phyloP scores from a whole-genome alignment of 768 basidiomycete species.

The Coprinellus micaceus region DNA sequence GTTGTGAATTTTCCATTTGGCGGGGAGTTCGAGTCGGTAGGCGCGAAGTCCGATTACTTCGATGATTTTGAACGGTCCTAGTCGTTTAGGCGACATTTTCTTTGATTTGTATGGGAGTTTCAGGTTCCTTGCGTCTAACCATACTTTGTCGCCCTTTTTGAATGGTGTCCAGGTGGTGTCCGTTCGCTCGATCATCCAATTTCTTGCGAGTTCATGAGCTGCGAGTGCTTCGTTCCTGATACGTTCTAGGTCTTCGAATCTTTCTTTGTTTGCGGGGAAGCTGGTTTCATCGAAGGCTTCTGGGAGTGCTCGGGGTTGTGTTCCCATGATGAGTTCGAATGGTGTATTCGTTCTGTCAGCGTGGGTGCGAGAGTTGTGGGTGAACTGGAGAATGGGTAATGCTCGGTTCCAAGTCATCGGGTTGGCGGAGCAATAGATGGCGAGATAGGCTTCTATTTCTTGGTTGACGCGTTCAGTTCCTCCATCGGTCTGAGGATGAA shows the following conservation, averaged over 20 bases:
- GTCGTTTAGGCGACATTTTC: too few species aligned
- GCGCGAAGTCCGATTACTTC: too few species aligned
- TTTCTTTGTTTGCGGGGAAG: constrained; percentile 1
- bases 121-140: too few species aligned
- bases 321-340: constrained; percentile 19
- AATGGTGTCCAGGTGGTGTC: neutral
- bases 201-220: constrained; percentile 10
- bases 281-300: constrained; percentile 7
- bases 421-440: constrained; percentile 16
- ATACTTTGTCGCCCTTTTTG: too few species aligned
- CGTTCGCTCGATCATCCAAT: constrained; percentile 4
- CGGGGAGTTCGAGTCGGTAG: neutral
- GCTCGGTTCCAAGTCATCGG: too few species aligned
- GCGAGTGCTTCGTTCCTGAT: constrained; percentile 14
- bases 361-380: constrained; percentile 15
- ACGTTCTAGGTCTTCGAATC: constrained; percentile 1
- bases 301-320: constrained; percentile 1
- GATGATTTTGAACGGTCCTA: too few species aligned
- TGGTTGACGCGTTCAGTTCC: constrained; percentile 16
- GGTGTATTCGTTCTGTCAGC: constrained; percentile 13
- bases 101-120: too few species aligned
- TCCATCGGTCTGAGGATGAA: too few species aligned
- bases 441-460: constrained; percentile 19
- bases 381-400: constrained; percentile 15
- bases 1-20: neutral